Base-by-base conservation (phyloP, 257 asterid species). In the Gentiana macrophylla region DNA sequence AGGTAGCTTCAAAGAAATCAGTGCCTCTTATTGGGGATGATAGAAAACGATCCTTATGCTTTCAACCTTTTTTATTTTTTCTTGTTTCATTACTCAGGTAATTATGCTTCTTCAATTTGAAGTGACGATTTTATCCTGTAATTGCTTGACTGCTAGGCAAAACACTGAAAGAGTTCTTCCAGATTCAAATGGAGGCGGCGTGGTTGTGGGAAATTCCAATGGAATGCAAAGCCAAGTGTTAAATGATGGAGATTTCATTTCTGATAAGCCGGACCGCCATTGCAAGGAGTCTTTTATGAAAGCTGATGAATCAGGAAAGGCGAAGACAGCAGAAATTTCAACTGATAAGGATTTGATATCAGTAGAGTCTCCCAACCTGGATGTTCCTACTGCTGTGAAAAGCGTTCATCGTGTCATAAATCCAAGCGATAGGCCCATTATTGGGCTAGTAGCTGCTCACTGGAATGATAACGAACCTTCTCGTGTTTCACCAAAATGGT, bases 391-490 rank as follows among this genome's bases (percentile, higher is more conserved):
- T 38, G 35, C 37, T 50, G 67, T 52, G 52, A 74, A 68, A 65
- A 70, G 62, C 35, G 60, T 59, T 66, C 64, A 35, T 38, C 49
- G 9, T 53, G 69, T 64, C 41, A 50, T 24, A 43, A 77, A 76
- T 64, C 79, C 84, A 35, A 72, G 69, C 12, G 98, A 91, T 56
- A 77, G 95, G 76, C 98, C 98, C 57, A 91, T 91, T 64, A 70
- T 91, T 37, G 98, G 98, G 48, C 71, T 82, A 89, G 95, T 91
- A 52, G 96, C 98, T 35, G 87, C 96, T 53, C 95, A 91, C 58
- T 91, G 98, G 98, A 76, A 77, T 51, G 92, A 90, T 12, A 81
- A 82, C 10, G 89, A 77, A n/a, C 45, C 64, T 24, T 64, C 81
- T 59, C 78, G 62, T 50, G 49, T 75, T 66, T 73, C 92, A 37